Conservation (phyloP, 179 eudicot genomes). For the Pouteria campechiana region DNA sequence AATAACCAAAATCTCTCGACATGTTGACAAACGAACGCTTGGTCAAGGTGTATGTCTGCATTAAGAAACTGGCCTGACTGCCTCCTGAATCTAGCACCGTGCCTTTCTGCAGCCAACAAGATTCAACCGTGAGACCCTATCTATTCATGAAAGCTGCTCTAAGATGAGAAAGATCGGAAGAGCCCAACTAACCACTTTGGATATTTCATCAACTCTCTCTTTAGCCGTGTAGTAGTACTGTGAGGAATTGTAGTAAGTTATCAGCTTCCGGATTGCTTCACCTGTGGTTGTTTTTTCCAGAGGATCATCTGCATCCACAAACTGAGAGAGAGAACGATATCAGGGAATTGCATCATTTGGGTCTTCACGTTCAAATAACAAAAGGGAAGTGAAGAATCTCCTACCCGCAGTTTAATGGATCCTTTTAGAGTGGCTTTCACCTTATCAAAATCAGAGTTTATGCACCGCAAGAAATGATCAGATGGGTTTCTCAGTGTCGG, state of each 20-base stretch:
- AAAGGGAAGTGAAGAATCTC: not conserved
- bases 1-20: conserved; percentile 97
- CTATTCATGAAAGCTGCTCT: too few species aligned
- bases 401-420: conserved; percentile 93
- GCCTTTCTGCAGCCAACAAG: conserved; percentile 58
- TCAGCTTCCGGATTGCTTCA: conserved; percentile 73
- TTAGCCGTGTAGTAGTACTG: conserved; percentile 60
- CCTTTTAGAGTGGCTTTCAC: conserved; percentile 95
- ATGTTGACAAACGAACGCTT: conserved; percentile 83
- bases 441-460: conserved; percentile 94
- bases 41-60: conserved; percentile 58
- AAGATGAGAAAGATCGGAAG: not conserved
- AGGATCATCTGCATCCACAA: conserved; percentile 83
- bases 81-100: conserved; percentile 92
- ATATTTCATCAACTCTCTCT: conserved; percentile 71
- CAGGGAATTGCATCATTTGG: not conserved
- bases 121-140: not conserved
- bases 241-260: conserved; percentile 51
- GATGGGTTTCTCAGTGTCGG: conserved; percentile 95
- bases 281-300: conserved; percentile 82
- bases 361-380: not conserved
- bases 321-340: conserved; percentile 26
- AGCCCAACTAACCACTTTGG: conserved; percentile 41
- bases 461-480: conserved; percentile 94
- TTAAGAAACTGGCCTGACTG: conserved; percentile 76